These are phyloP conservation scores for Colletotrichum brevisporum DNA, from an alignment of 2,329 filamentous ascomycete genomes.

Conservation along the genomic window DNA sequence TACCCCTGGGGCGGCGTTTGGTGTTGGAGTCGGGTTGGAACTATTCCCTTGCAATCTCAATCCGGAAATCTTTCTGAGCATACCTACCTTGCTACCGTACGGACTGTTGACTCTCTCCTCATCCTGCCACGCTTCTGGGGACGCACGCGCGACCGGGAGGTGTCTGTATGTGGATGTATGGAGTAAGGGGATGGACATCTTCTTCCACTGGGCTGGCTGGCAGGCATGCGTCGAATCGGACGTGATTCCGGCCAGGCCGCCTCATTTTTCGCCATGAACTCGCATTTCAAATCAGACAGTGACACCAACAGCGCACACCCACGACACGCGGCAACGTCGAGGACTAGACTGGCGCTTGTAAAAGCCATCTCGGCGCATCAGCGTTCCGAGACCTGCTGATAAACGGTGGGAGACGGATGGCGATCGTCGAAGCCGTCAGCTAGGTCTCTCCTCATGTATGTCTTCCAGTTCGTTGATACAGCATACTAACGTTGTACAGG, in stretches of 20 bases:
- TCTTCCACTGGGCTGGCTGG: not conserved
- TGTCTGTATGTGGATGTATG: not conserved
- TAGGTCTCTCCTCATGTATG: not conserved
- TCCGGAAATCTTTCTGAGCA: slow-evolving; percentile 8
- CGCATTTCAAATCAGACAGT: slow-evolving; percentile 14
- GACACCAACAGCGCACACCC: not conserved
- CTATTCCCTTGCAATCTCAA: slow-evolving; percentile 1
- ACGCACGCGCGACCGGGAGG: not conserved
- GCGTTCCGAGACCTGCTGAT: not conserved
- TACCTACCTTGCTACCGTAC: not conserved
- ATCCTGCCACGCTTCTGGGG: not conserved
- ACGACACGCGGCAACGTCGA: not conserved
- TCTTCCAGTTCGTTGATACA: not conserved
- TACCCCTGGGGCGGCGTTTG: slow-evolving; percentile 22
- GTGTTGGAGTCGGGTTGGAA: slow-evolving; percentile 5
- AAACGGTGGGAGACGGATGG: not conserved
- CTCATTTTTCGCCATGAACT: slow-evolving; percentile 13
- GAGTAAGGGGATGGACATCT: slow-evolving; percentile 9
- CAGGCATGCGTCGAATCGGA: not conserved
- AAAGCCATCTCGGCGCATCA: not conserved
- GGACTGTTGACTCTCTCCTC: not conserved
- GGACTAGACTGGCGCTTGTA: not conserved
- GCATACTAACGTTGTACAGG: not conserved
- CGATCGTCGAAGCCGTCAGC: not conserved
- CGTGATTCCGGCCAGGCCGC: not conserved